phyloP scores from a whole-genome alignment of 208 protist species.

The Crithidia thermophila region DNA sequence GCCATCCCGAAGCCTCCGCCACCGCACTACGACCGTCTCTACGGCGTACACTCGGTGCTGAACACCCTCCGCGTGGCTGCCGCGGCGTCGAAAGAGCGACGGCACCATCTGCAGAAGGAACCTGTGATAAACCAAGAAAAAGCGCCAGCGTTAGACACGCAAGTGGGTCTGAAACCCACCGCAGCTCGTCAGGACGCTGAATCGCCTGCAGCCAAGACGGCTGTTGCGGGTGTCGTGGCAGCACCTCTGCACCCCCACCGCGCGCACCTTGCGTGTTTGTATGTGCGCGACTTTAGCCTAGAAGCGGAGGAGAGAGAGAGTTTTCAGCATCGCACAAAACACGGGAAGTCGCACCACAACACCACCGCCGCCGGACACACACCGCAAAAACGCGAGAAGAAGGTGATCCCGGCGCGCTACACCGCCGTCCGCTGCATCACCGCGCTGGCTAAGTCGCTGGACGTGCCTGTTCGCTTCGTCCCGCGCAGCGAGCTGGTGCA shows the following conservation, averaged over 20 bases:
- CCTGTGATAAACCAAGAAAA: not conserved
- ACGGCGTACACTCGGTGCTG: slow-evolving; percentile 64
- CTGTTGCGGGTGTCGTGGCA: not conserved
- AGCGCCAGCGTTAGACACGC: not conserved
- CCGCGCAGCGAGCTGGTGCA: slow-evolving; percentile 65
- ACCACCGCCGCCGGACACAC: not conserved
- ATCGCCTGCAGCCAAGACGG: not conserved
- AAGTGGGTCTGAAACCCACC: too few relatives aligned
- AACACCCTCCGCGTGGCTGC: slow-evolving; percentile 65
- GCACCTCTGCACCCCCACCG: slow-evolving; percentile 16
- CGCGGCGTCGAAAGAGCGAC: not conserved
- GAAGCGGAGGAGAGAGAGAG: slow-evolving; percentile 18
- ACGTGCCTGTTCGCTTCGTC: slow-evolving; percentile 60
- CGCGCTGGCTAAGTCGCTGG: slow-evolving; percentile 51
- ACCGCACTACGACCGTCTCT: slow-evolving; percentile 60
- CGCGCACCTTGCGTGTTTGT: slow-evolving; percentile 40
- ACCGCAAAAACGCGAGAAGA: slow-evolving; percentile 1
- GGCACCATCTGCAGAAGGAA: not conserved
- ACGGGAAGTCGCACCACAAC: not conserved
- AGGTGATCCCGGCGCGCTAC: slow-evolving; percentile 58
- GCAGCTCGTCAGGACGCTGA: too few relatives aligned
- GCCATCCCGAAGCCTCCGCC: slow-evolving; percentile 78
- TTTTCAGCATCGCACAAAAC: not conserved
- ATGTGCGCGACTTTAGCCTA: slow-evolving; percentile 72
- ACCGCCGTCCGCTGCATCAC: slow-evolving; percentile 61